Percentiles rank a stretch among this genome's conserved stretches.
phyloP scores from a whole-genome alignment of 78 protist genomes.

The Pigoraptor vietnamica region DNA sequence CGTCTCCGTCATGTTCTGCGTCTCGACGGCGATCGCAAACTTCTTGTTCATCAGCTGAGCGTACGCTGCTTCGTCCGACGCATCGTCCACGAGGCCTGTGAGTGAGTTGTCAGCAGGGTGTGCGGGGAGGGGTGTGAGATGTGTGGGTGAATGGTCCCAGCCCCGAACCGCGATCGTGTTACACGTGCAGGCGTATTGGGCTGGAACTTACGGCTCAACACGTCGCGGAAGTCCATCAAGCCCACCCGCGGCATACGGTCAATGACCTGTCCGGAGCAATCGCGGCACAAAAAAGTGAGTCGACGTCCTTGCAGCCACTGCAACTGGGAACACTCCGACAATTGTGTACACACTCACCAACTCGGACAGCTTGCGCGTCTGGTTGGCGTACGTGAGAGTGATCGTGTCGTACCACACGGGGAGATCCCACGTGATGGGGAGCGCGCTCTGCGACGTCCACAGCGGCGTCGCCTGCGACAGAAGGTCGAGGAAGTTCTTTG shows the following conservation, averaged over 20 bases:
- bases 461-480: neutral
- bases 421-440: neutral
- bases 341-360: too few species aligned
- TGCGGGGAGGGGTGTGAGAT: too few species aligned
- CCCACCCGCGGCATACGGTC: neutral
- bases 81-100: neutral
- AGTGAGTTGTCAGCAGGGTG: too few species aligned
- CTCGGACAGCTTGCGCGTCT: neutral
- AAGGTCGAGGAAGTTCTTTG: neutral
- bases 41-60: neutral
- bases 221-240: neutral
- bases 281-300: too few species aligned
- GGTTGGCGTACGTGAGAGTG: neutral
- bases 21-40: neutral
- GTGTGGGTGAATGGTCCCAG: too few species aligned
- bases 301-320: too few species aligned
- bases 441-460: neutral
- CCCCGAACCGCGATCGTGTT: too few species aligned
- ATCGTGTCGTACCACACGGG: neutral
- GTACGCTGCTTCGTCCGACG: neutral
- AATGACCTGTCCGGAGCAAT: too few species aligned
- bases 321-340: too few species aligned
- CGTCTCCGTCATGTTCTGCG: neutral
- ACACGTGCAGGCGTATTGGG: too few species aligned
- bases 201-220: neutral